Base-by-base conservation (phyloP, 176 grass and related monocot species). In the Areca catechu region DNA sequence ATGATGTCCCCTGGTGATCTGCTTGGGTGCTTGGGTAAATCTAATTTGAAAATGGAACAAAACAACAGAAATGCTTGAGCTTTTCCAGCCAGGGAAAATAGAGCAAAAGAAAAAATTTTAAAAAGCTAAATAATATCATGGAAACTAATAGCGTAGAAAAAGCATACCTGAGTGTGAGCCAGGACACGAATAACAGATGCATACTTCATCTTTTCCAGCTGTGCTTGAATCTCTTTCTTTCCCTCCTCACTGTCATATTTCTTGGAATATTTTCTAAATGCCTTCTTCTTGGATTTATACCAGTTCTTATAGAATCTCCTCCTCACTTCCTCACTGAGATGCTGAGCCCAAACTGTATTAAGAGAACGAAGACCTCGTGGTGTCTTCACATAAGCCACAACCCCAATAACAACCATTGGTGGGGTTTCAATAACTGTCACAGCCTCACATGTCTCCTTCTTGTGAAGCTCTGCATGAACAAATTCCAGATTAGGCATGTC, bases 241-340 rank as follows among this genome's bases (percentile, higher is more conserved):
- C 90, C 90, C 0, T 49, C 70, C 14, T 95, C 85, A 16, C 16
- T 74, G 2, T 95, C 90, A 47, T 81, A 89, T 76, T 95, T 95
- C 47, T 86, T 82, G 12, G 82, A 81, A 66, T 95, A 95, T 76
- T 80, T 95, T 3, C 72, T 79, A 54, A 95, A 95, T 24, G 90
- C 90, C 60, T 80, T 89, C 82, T 95, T 95, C 82, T 95, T 86
- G 79, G 86, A 89, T 57, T 89, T 95, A 67, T 70, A 95, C 90
- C 90, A 95, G 76, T 83, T 89, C 67, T 95, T 95, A 79, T 95
- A 95, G 73, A 95, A 95, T 56, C 90, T 78, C 24, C 86, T 81
- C 62, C 79, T 85, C 4, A 95, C 54, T 30, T 95, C 90, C 62
- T 95, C 90, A 43, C 90, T 95, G 15, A 95, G 82, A 82, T 95